Percentiles rank a stretch among this genome's conserved stretches.
These are phyloP conservation scores for Alternaria sp. DNA, from an alignment of 2,329 filamentous ascomycete species.

Conservation along the genomic window DNA sequence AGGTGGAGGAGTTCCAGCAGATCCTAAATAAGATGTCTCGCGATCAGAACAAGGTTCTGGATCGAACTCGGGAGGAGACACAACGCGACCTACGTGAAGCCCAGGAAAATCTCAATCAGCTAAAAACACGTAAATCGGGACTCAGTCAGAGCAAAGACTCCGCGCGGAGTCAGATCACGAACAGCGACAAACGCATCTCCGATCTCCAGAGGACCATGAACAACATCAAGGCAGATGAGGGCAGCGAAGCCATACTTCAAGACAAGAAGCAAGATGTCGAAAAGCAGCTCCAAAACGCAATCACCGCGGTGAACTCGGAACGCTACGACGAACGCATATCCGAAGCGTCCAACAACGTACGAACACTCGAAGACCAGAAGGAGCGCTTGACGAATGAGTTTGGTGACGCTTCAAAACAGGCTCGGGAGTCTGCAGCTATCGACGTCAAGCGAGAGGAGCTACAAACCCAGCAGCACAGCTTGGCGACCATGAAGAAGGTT, in stretches of 20 bases:
- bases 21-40: constrained; percentile 75
- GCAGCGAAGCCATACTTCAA: constrained; percentile 77
- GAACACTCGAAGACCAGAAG: constrained; percentile 73
- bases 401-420: constrained; percentile 79
- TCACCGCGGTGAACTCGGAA: constrained; percentile 66
- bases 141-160: constrained; percentile 76
- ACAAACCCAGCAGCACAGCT: constrained; percentile 72
- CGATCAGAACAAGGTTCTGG: constrained; percentile 81
- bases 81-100: constrained; percentile 75
- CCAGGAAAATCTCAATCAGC: constrained; percentile 72
- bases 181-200: constrained; percentile 74
- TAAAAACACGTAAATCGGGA: constrained; percentile 76
- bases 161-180: constrained; percentile 73
- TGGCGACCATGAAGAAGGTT: constrained; percentile 78
- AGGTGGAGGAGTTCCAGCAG: constrained; percentile 78
- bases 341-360: constrained; percentile 68
- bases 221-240: constrained; percentile 84
- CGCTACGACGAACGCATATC: constrained; percentile 76
- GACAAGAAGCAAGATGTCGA: constrained; percentile 74
- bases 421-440: constrained; percentile 81
- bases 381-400: constrained; percentile 80
- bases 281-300: constrained; percentile 65
- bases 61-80: constrained; percentile 75
- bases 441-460: constrained; percentile 84
- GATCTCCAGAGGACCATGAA: constrained; percentile 72